Evolutionary conservation across 176 grass and related monocot genomes (phyloP), one percentile per base, ranked within the genome.

Genomic region (Phyllostachys edulis): DNA sequence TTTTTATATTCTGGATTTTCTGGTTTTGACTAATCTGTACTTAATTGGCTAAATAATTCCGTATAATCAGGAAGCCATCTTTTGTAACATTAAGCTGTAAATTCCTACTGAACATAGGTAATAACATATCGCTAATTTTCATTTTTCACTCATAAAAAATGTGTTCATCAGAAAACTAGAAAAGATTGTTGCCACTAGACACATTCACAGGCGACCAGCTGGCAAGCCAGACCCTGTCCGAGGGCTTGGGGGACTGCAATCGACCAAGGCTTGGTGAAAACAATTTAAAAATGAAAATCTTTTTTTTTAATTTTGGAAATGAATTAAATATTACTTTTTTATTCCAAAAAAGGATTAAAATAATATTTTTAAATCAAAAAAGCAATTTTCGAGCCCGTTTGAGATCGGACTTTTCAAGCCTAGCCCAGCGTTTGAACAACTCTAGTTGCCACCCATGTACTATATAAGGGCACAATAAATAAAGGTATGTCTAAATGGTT

Each of bases 81-180:
- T 67, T 18, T 45, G 49, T 68, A 76, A 66, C 73, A 57, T 16
- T 84, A 75, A 65, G 34, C 16, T 76, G n/a, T 54, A 76, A 65
- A 84, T 76, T 65, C 49, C 21, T 57, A n/a, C 20, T 57, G 55
- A 8, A 4, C 7, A 23, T 57, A 57, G 55, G 20, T 23, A 21
- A 57, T 57, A 10, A 57, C 21, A 57, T 56, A 41, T 69, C n/a
- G 14, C 41, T 41, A 69, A 69, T 80, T 80, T 80, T 56, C 18
- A 67, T 47, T 44, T 44, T 44, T 16, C 42, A 40, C 8, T 41
- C 57, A 9, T 80, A 1, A 12, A 64, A 66, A 80, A 34, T 14
- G 36, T 80, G 46, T n/a, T 55, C 63, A 67, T 52, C 16, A 67
- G 77, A 80, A 66, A 51, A 18, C 46, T 66, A 51, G 3, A 50